Base-by-base conservation (phyloP, 768 basidiomycete species). In the Hericium alpestre region DNA sequence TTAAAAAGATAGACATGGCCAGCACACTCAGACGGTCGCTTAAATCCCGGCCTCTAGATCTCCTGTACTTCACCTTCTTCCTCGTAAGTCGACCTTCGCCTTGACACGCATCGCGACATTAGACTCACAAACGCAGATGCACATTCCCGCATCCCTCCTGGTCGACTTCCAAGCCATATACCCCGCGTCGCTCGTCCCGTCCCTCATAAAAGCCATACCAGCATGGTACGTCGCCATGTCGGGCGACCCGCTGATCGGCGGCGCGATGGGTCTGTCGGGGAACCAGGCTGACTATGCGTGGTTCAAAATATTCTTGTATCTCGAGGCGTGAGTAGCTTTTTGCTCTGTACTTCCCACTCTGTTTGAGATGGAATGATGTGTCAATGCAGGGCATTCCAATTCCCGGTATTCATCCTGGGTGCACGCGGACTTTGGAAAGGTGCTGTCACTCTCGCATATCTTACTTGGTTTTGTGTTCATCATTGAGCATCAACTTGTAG, bases 361-460 rank as follows among this genome's bases (percentile, higher is more conserved):
- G 8, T 11, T 48, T n/a, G 2, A 22, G 39, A 3, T 18, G 18
- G 40, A 23, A 18, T 18, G 13, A 40, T 41, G 5, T 27, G 6
- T 38, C 43, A 54, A 16, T 49, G 13, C 27, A 85, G 84, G 15
- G 59, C 80, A 51, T 86, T 87, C 67, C 90, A 92, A 65, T 69
- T 91, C 0, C 92, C 92, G 0, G 77, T 84, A 0, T 92, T 92
- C 65, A 62, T 90, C 47, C 57, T 92, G n/a, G 87, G 86, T 12
- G 75, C 79, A 48, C 71, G 71, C 13, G 82, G 78, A 0, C 71
- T 88, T 12, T 84, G 78, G 75, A 75, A 72, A 63, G 79, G 87
- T 79, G 61, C 38, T 32, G 22, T 13, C 10, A 49, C 9, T 15
- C n/a, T 11, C 2, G 32, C 15, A 16, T 5, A 11, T 40, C 25